Percentiles rank a stretch among this genome's conserved stretches.
phyloP scores from a whole-genome alignment of 192 early-diverging fungal genomes.

The Coemansia sp. region DNA sequence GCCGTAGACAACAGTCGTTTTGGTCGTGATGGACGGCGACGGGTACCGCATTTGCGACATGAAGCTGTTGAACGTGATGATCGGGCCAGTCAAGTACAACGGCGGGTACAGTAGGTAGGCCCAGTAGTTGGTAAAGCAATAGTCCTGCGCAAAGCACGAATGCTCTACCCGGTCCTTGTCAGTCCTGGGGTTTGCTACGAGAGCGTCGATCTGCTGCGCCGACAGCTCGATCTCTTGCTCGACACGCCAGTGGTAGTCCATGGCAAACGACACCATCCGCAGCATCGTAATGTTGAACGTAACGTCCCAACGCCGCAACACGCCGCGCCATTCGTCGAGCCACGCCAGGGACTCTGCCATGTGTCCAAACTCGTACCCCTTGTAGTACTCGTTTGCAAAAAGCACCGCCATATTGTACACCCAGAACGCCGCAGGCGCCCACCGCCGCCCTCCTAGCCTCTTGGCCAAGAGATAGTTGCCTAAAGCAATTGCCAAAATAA shows the following conservation, averaged over 20 bases:
- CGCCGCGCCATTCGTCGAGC: conserved; percentile 68
- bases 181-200: conserved; percentile 13
- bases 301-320: conserved; percentile 80
- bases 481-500: conserved; percentile 63
- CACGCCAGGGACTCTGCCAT: conserved; percentile 57
- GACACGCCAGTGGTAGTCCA: conserved; percentile 90
- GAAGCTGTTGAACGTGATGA: conserved; percentile 93
- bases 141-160: conserved; percentile 61
- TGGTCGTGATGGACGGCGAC: conserved; percentile 16
- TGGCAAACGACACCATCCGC: conserved; percentile 85
- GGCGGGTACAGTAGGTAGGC: conserved; percentile 86
- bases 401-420: conserved; percentile 74
- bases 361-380: conserved; percentile 66
- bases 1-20: conserved; percentile 54
- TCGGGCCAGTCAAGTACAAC: conserved; percentile 91
- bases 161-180: conserved; percentile 61
- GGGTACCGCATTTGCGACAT: conserved; percentile 72
- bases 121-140: conserved; percentile 75
- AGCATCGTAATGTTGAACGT: conserved; percentile 89
- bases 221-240: conserved; percentile 42
- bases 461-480: conserved; percentile 69
- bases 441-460: conserved; percentile 44
- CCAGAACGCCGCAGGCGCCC: conserved; percentile 75
- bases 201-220: conserved; percentile 10
- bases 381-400: conserved; percentile 73